These are phyloP conservation scores for Lipomyces chichibuensis DNA, from an alignment of 805 yeast species.

Conservation along the genomic window DNA sequence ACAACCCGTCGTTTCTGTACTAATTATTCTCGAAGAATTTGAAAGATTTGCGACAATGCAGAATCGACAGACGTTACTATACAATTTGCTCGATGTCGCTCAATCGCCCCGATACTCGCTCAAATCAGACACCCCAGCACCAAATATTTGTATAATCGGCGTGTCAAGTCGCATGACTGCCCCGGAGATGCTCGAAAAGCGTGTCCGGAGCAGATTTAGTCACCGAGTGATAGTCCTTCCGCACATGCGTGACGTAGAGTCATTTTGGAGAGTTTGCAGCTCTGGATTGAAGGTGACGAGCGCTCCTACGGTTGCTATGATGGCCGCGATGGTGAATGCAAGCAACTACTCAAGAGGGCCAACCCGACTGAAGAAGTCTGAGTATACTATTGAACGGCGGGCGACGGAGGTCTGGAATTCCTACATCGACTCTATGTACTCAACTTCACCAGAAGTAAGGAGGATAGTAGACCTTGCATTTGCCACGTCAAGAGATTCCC, in stretches of 20 bases:
- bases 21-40: conserved; percentile 82
- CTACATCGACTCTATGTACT: conserved; percentile 5
- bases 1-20: conserved; percentile 53
- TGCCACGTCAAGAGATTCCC: conserved; percentile 21
- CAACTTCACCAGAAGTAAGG: background rate
- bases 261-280: conserved; percentile 55
- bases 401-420: conserved; percentile 13
- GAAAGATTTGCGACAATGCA: conserved; percentile 70
- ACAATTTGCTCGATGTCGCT: conserved; percentile 85
- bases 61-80: conserved; percentile 78
- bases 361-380: conserved; percentile 1
- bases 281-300: conserved; percentile 35
- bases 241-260: conserved; percentile 53
- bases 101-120: conserved; percentile 52
- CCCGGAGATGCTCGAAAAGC: conserved; percentile 81
- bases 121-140: conserved; percentile 48
- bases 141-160: conserved; percentile 76
- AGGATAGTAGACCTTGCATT: conserved; percentile 18
- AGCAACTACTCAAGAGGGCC: background rate
- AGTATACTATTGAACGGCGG: background rate
- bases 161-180: conserved; percentile 73
- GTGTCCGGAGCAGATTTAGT: conserved; percentile 87
- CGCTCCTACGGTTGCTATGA: background rate
- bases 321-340: background rate
- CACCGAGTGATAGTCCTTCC: conserved; percentile 68